Conservation (phyloP, 768 basidiomycete species). For the Steccherinum ochraceum region DNA sequence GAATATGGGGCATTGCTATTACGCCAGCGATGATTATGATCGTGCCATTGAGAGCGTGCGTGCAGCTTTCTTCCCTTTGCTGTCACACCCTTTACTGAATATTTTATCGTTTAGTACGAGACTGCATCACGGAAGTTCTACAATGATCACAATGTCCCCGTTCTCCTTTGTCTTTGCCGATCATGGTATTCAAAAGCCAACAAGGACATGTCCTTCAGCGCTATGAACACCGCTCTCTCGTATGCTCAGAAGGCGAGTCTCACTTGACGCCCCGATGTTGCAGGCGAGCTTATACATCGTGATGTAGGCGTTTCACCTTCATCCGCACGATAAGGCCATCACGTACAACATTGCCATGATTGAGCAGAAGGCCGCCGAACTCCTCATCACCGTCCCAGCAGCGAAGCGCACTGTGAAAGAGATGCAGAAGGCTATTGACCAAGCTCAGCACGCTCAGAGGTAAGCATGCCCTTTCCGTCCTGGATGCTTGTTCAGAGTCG, state of each 20-base stretch:
- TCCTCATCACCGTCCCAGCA: constrained; percentile 68
- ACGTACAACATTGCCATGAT: constrained; percentile 98
- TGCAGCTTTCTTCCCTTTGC: no score
- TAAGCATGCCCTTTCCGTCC: constrained; percentile 27
- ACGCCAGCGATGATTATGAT: constrained; percentile 89
- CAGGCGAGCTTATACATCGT: constrained; percentile 18
- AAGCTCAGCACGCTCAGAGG: constrained; percentile 85
- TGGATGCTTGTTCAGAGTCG: neutral
- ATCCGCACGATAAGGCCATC: constrained; percentile 85
- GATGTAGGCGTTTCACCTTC: constrained; percentile 72
- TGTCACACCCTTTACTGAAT: neutral
- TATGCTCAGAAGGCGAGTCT: constrained; percentile 70
- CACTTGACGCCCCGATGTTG: neutral
- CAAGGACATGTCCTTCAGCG: constrained; percentile 76
- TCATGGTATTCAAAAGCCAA: constrained; percentile 94
- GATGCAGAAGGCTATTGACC: constrained; percentile 68
- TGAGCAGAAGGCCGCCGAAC: constrained; percentile 91
- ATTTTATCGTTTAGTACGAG: constrained; percentile 61
- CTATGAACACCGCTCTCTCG: constrained; percentile 79
- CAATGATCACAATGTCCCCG: constrained; percentile 63
- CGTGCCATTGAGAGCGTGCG: constrained; percentile 92
- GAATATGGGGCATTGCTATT: constrained; percentile 97
- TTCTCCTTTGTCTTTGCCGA: constrained; percentile 80
- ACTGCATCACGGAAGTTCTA: constrained; percentile 82
- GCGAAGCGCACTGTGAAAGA: constrained; percentile 79